Evolutionary conservation across 1,284 basidiomycete genomes (phyloP), one percentile per base, ranked within the genome.

Genomic region (Cryptococcus sp.): DNA sequence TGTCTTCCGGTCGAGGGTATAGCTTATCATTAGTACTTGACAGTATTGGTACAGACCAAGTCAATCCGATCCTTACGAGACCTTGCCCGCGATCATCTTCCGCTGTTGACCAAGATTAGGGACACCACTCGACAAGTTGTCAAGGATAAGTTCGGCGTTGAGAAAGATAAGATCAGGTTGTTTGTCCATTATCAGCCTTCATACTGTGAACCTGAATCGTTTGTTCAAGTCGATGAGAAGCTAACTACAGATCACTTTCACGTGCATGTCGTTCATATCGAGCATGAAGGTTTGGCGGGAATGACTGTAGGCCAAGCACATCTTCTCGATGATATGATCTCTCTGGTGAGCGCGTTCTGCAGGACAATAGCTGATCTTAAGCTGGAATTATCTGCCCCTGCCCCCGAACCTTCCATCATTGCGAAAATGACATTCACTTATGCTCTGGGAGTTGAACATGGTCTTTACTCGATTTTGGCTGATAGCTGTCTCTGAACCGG

Each of bases 101-200:
- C 74, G 0, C 76, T 98, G 68, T 78, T 98, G 2, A 78, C 78
- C 34, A 78, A 78, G 11, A 91, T 98, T 52, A 59, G 63, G 18
- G 21, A 39, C 57, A 78, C 78, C 53, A 85, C 89, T 45, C 86
- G 85, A 19, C 75, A 72, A 13, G 81, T 85, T 19, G 78, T 88
- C 11, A 82, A 88, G 66, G 79, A 81, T 28, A 86, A 78, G 5
- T 93, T 86, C 69, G 81, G 80, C 3, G 86, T 86, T 2, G 83
- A 86, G 0, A 58, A 68, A 2, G 83, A 83, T 2, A 79, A 83
- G 21, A 65, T 97, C 54, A 77, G 91, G 53, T 81, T 94, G 77
- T 94, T 86, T 65, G 76, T 98, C 23, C 94, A 98, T 70, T 98
- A 98, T 69, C 93, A 97, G 69, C 94, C 94, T 0, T 89, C 85